Conservation (phyloP, 2,329 filamentous ascomycete genomes). For the Neonectria coccinea region DNA sequence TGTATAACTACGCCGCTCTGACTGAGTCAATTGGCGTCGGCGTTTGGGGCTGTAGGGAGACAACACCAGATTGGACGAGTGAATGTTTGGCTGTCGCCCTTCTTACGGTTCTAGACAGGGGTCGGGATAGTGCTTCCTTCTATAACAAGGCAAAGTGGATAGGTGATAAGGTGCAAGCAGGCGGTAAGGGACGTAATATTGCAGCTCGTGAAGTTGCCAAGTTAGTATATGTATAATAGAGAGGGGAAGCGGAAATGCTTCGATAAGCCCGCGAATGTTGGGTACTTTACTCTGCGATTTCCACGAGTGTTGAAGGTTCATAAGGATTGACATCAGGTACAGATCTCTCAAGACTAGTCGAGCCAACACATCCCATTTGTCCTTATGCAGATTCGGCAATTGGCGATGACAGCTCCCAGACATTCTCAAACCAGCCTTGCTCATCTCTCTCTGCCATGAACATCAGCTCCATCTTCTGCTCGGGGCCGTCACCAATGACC, state of each 20-base stretch:
- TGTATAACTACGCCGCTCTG: conserved; percentile 56
- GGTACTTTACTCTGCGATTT: conserved; percentile 77
- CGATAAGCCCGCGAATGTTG: conserved; percentile 71
- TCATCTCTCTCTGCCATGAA: not conserved
- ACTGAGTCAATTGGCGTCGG: conserved; percentile 58
- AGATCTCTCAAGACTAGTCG: too few relatives aligned
- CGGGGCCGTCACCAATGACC: not conserved
- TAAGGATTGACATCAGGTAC: not conserved
- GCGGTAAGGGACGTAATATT: conserved; percentile 23
- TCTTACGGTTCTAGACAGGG: conserved; percentile 34
- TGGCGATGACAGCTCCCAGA: not conserved
- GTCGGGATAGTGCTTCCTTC: conserved; percentile 25
- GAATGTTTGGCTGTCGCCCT: conserved; percentile 46
- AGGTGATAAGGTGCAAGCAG: conserved; percentile 16
- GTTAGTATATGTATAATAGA: too few relatives aligned
- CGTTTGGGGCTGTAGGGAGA: conserved; percentile 51
- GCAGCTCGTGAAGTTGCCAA: conserved; percentile 7
- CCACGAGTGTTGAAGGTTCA: conserved; percentile 9
- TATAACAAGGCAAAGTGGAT: conserved; percentile 37
- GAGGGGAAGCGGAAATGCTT: conserved; percentile 54
- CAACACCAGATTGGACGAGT: conserved; percentile 47
- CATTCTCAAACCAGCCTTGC: not conserved
- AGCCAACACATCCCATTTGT: too few relatives aligned
- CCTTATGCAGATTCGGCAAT: not conserved
- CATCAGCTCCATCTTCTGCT: conserved; percentile 1